phyloP scores from a whole-genome alignment of 2,329 filamentous ascomycete genomes.

The Ophiocordyceps camponoti-leonardi region DNA sequence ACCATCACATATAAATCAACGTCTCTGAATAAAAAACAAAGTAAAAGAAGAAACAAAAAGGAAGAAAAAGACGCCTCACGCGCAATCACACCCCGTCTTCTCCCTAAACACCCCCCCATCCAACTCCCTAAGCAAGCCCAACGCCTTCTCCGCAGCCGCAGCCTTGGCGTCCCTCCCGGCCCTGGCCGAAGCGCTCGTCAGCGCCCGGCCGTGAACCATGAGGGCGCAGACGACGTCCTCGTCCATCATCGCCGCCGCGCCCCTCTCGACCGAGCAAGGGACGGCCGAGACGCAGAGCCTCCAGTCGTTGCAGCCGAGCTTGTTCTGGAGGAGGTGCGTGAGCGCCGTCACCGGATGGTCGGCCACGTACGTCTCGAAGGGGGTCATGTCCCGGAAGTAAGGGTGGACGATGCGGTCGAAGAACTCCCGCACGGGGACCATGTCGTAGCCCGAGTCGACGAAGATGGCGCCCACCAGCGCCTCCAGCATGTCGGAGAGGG shows the following conservation, averaged over 20 bases:
- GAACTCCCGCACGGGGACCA: slow-evolving; percentile 53
- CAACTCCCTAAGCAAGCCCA: slow-evolving; percentile 28
- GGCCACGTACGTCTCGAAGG: slow-evolving; percentile 77
- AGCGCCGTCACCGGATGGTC: slow-evolving; percentile 71
- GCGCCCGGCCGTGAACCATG: slow-evolving; percentile 54
- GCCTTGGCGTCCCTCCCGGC: slow-evolving; percentile 61
- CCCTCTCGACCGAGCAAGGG: slow-evolving; percentile 21
- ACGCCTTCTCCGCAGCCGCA: slow-evolving; percentile 41
- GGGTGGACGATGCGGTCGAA: slow-evolving; percentile 57
- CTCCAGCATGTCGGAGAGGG: slow-evolving; percentile 73
- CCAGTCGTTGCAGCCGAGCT: slow-evolving; percentile 47
- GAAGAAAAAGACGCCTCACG: no score
- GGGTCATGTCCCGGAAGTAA: slow-evolving; percentile 70
- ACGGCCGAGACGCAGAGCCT: slow-evolving; percentile 33
- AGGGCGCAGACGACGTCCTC: slow-evolving; percentile 52
- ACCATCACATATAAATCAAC: no score
- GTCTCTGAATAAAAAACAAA: no score
- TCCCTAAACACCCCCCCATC: slow-evolving; percentile 38
- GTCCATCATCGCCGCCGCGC: slow-evolving; percentile 17
- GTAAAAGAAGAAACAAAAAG: no score
- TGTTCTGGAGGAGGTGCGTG: slow-evolving; percentile 41
- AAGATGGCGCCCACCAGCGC: slow-evolving; percentile 81
- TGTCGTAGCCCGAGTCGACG: slow-evolving; percentile 74
- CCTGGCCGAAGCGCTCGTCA: slow-evolving; percentile 42
- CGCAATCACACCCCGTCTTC: slow-evolving; percentile 48